phyloP scores from a whole-genome alignment of 1,139 yeast species.

The Arxiozyma slooffiae region DNA sequence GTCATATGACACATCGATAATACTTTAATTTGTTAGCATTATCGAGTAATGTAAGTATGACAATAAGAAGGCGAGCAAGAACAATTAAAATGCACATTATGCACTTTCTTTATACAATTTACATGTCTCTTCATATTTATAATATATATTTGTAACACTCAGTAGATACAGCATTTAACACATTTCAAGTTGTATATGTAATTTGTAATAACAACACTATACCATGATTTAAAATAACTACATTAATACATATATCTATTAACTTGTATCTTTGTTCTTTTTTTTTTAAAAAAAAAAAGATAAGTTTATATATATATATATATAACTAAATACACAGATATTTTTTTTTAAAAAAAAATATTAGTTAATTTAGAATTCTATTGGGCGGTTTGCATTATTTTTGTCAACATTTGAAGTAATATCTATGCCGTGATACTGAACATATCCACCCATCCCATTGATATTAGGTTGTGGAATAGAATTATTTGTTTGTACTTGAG shows the following conservation, averaged over 20 bases:
- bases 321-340: background rate
- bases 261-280: background rate
- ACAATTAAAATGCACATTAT: no score
- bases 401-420: background rate
- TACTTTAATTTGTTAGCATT: background rate
- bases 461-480: conserved; percentile 6
- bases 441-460: conserved; percentile 26
- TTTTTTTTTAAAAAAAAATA: background rate
- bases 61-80: background rate
- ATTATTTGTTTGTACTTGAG: conserved; percentile 9
- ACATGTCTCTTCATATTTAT: background rate
- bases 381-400: background rate
- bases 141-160: background rate
- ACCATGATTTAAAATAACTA: background rate
- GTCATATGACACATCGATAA: background rate
- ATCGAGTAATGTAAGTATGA: background rate
- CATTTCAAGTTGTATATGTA: background rate
- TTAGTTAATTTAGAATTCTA: conserved; percentile 3
- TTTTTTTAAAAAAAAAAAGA: background rate
- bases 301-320: background rate
- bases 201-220: background rate
- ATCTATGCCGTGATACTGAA: conserved; percentile 18
- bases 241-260: background rate
- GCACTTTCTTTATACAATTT: background rate
- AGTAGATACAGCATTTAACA: background rate